Evolutionary conservation across 2,329 filamentous ascomycete genomes (phyloP).

Genomic region (Talaromyces funiculosus): DNA sequence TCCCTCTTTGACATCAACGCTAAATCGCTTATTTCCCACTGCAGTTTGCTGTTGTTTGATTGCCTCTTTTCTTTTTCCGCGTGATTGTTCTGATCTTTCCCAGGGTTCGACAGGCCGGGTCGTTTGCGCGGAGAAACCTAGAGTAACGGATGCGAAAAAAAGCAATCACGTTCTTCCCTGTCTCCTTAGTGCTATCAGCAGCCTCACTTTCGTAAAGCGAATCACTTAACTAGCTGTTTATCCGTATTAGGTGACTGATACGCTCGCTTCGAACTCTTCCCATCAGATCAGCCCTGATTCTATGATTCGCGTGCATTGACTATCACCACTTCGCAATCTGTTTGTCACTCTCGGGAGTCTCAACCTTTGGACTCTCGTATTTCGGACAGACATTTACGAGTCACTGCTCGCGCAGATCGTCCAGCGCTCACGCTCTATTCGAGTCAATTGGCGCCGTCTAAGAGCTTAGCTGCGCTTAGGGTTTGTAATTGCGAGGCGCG

Average conservation of each 20-base stretch:
- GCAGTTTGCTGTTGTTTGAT: slow-evolving; percentile 1
- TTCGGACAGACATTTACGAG: background rate
- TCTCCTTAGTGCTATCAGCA: slow-evolving; percentile 13
- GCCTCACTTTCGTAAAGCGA: slow-evolving; percentile 13
- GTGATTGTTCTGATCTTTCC: background rate
- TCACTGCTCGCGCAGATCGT: background rate
- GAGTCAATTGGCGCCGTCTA: background rate
- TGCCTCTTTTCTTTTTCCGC: slow-evolving; percentile 14
- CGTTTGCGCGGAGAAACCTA: slow-evolving; percentile 5
- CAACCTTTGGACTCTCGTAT: background rate
- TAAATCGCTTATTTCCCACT: background rate
- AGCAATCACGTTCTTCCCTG: slow-evolving; percentile 11
- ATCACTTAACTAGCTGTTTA: background rate
- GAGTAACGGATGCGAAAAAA: slow-evolving; percentile 1
- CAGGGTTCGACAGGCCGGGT: background rate
- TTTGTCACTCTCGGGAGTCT: background rate
- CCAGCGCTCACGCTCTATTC: background rate
- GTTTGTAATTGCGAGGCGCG: slow-evolving; percentile 1
- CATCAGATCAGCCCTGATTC: background rate
- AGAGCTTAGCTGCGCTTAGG: background rate
- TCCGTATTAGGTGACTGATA: background rate
- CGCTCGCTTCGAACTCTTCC: background rate
- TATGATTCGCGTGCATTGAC: slow-evolving; percentile 2
- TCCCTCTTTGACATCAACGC: background rate
- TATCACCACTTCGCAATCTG: background rate